Conservation (phyloP, 352 stramenopile genomes). For the Phytophthora cactorum region DNA sequence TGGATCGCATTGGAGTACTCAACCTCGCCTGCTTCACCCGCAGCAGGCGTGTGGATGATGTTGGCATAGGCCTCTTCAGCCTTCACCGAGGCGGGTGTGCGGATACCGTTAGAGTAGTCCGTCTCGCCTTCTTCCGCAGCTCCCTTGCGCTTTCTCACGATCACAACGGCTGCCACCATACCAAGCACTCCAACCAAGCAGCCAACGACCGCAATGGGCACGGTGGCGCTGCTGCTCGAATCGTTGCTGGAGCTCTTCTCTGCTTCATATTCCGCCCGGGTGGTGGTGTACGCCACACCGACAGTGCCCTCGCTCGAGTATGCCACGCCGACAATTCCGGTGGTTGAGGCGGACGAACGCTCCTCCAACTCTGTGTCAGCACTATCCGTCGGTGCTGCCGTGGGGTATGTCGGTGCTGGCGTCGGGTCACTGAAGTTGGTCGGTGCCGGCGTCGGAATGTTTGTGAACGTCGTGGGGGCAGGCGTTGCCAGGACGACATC, state of each 20-base stretch:
- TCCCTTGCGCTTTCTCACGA: constrained; percentile 49
- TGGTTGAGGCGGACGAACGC: constrained; percentile 6
- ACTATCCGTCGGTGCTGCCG: constrained; percentile 27
- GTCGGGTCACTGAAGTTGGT: constrained; percentile 30
- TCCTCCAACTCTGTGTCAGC: constrained; percentile 9
- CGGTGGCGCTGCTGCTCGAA: constrained; percentile 17
- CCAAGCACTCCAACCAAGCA: constrained; percentile 52
- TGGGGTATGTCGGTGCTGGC: constrained; percentile 23
- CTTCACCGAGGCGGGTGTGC: constrained; percentile 25
- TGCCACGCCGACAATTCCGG: constrained; percentile 13
- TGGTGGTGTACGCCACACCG: constrained; percentile 38
- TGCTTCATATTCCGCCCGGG: constrained; percentile 34
- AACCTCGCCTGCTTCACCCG: constrained; percentile 1
- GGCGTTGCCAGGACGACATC: constrained; percentile 3
- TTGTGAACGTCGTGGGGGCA: constrained; percentile 15
- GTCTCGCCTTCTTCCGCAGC: constrained; percentile 18
- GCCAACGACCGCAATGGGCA: constrained; percentile 40
- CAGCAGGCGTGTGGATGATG: constrained; percentile 8
- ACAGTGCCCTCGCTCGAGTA: constrained; percentile 26
- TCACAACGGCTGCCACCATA: constrained; percentile 43
- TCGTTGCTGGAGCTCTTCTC: constrained; percentile 18
- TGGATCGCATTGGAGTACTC: constrained; percentile 28
- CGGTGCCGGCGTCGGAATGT: constrained; percentile 20
- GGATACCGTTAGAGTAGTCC: constrained; percentile 39
- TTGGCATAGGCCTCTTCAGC: constrained; percentile 9